These are phyloP conservation scores for Rhizoclosmatium sp. DNA, from an alignment of 192 early-diverging fungal genomes.

Conservation along the genomic window DNA sequence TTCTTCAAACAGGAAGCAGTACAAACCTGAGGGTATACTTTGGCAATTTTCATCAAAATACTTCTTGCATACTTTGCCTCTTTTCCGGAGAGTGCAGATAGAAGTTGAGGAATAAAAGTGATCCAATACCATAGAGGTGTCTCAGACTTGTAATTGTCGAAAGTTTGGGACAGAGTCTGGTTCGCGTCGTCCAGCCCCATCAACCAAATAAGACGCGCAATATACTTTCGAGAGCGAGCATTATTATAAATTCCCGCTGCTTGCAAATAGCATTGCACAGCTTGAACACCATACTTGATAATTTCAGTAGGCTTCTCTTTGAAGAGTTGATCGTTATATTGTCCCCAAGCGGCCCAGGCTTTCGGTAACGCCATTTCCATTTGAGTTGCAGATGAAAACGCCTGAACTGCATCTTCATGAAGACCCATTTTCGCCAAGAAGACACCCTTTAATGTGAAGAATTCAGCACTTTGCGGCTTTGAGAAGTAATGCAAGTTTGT, in stretches of 20 bases:
- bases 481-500: conserved; percentile 98
- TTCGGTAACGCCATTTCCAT: conserved; percentile 86
- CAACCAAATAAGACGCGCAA: conserved; percentile 94
- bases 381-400: conserved; percentile 90
- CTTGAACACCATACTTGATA: conserved; percentile 77
- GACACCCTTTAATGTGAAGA: conserved; percentile 95
- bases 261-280: conserved; percentile 96
- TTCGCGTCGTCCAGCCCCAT: conserved; percentile 80
- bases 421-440: conserved; percentile 90
- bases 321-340: conserved; percentile 94
- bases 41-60: conserved; percentile 93
- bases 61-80: conserved; percentile 79
- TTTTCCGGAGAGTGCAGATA: conserved; percentile 77
- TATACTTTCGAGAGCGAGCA: conserved; percentile 85
- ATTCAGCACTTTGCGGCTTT: conserved; percentile 92
- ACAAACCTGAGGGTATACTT: conserved; percentile 85
- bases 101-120: conserved; percentile 95
- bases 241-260: conserved; percentile 90
- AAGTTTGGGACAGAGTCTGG: conserved; percentile 78
- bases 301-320: conserved; percentile 83
- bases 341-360: conserved; percentile 97
- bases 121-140: conserved; percentile 98
- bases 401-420: conserved; percentile 86
- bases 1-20: background rate
- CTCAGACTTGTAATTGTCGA: conserved; percentile 91